Conservation (phyloP, 1,284 basidiomycete species). For the Agroathelia rolfsii region DNA sequence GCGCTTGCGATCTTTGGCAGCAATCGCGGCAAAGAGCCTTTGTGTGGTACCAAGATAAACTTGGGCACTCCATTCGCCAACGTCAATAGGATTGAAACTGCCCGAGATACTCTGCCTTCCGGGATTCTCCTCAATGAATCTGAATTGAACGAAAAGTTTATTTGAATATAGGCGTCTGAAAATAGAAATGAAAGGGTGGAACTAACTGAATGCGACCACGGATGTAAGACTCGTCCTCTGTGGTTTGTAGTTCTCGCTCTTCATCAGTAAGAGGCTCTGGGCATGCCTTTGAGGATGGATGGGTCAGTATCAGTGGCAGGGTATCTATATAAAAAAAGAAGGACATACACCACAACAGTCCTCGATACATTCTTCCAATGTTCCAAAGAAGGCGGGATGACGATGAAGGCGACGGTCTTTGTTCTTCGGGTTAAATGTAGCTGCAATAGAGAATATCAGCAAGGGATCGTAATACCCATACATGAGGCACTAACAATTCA, state of each 20-base stretch:
- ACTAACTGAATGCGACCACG: constrained; percentile 41
- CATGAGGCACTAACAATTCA: constrained; percentile 37
- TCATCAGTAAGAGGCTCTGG: constrained; percentile 40
- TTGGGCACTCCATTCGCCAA: constrained; percentile 53
- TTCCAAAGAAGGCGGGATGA: constrained; percentile 54
- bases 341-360: constrained; percentile 49
- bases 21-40: constrained; percentile 45
- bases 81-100: constrained; percentile 55
- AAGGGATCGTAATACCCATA: not conserved
- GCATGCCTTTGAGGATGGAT: constrained; percentile 29
- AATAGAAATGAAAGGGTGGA: not conserved
- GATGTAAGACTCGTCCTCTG: constrained; percentile 43
- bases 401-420: constrained; percentile 47
- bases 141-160: constrained; percentile 13
- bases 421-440: constrained; percentile 52
- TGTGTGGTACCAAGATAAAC: constrained; percentile 44
- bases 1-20: constrained; percentile 25
- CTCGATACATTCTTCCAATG: constrained; percentile 41
- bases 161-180: not conserved
- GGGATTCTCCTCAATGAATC: constrained; percentile 48
- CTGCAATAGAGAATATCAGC: constrained; percentile 18
- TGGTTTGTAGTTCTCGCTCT: constrained; percentile 36
- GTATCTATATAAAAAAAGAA: not conserved
- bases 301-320: not conserved
- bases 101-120: constrained; percentile 51